A percentile compares a stretch with the other conserved stretches of the same genome.
Evolutionary conservation across 1,139 yeast genomes (phyloP).

Genomic region (Suhomyces ambrosiae): DNA sequence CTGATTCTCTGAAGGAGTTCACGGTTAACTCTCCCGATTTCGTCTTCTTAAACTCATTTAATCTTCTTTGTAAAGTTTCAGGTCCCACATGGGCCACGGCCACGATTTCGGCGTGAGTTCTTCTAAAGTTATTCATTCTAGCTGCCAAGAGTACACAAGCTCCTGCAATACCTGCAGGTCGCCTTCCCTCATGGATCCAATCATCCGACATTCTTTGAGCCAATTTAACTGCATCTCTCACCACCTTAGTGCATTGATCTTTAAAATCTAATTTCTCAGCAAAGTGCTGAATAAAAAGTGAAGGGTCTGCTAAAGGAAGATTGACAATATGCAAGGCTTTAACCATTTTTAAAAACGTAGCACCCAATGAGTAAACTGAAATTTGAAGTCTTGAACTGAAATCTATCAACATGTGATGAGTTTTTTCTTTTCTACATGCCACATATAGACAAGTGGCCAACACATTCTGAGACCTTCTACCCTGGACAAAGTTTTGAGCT

Average conservation of each 20-base stretch:
- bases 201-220: conserved; percentile 92
- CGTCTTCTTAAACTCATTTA: conserved; percentile 84
- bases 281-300: conserved; percentile 89
- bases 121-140: conserved; percentile 89
- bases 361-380: conserved; percentile 92
- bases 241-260: conserved; percentile 68
- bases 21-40: conserved; percentile 74
- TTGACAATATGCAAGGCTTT: conserved; percentile 72
- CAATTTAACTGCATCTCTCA: conserved; percentile 80
- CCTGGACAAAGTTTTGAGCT: conserved; percentile 88
- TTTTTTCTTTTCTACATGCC: conserved; percentile 88
- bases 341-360: conserved; percentile 90
- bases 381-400: conserved; percentile 88
- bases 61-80: conserved; percentile 85
- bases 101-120: conserved; percentile 92
- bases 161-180: conserved; percentile 99
- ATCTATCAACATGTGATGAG: conserved; percentile 95
- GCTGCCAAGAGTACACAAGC: conserved; percentile 93
- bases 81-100: conserved; percentile 96
- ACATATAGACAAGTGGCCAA: conserved; percentile 92
- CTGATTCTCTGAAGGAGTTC: conserved; percentile 61
- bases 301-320: conserved; percentile 90
- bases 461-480: conserved; percentile 91
- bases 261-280: conserved; percentile 85
- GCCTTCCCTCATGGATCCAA: conserved; percentile 94